These are phyloP conservation scores for Litchi chinensis DNA, from an alignment of 345 rosid genomes.

Conservation along the genomic window DNA sequence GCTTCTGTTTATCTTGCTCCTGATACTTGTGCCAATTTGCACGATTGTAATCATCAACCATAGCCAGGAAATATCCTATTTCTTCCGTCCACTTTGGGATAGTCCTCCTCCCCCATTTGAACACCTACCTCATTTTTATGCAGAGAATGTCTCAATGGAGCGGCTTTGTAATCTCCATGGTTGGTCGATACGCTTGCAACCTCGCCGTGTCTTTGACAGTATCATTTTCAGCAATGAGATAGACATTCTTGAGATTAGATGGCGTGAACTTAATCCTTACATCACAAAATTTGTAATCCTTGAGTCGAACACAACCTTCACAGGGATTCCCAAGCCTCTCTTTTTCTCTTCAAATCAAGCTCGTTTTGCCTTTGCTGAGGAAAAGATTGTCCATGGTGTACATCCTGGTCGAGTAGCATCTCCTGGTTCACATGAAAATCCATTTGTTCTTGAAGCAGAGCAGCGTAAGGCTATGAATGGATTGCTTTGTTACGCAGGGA, in stretches of 20 bases:
- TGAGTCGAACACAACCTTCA: constrained; percentile 88
- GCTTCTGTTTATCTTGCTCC: constrained; percentile 31
- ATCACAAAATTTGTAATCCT: constrained; percentile 73
- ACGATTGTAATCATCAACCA: constrained; percentile 49
- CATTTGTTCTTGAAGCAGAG: constrained; percentile 63
- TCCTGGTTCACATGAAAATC: constrained; percentile 45
- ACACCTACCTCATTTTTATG: constrained; percentile 81
- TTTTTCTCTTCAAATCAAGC: constrained; percentile 52
- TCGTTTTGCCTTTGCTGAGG: constrained; percentile 61
- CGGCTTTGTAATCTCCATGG: constrained; percentile 85
- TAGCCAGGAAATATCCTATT: constrained; percentile 53
- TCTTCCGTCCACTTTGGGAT: constrained; percentile 93
- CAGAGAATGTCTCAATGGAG: constrained; percentile 86
- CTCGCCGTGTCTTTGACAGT: constrained; percentile 70
- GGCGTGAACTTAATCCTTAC: constrained; percentile 74
- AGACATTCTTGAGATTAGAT: constrained; percentile 80
- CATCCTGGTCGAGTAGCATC: constrained; percentile 52
- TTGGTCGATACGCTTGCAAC: constrained; percentile 65
- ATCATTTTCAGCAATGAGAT: constrained; percentile 91
- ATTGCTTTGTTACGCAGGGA: constrained; percentile 61
- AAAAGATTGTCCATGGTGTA: constrained; percentile 62
- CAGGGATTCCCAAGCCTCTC: constrained; percentile 83
- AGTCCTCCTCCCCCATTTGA: constrained; percentile 71
- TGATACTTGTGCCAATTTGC: constrained; percentile 55
- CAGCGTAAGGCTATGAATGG: constrained; percentile 73